phyloP scores from a whole-genome alignment of 192 early-diverging fungal species.

The Gaertneriomyces semiglobifer region DNA sequence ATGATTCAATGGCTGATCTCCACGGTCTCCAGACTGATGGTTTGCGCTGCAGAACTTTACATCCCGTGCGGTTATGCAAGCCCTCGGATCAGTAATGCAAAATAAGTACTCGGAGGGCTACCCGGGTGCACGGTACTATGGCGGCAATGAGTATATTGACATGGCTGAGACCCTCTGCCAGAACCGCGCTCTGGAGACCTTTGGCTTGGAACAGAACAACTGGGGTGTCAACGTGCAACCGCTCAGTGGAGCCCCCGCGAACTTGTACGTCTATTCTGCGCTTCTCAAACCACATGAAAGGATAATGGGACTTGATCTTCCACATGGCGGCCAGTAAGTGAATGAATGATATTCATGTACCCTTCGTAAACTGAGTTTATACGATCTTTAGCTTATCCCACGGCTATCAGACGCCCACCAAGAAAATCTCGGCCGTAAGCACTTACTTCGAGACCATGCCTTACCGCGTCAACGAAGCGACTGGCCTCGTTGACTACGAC shows the following conservation, averaged over 20 bases:
- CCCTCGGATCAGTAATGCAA: slow-evolving; percentile 95
- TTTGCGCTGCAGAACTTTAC: slow-evolving; percentile 82
- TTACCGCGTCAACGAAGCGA: slow-evolving; percentile 85
- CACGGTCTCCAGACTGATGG: neutral
- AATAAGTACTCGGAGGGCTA: slow-evolving; percentile 99
- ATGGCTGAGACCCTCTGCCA: slow-evolving; percentile 90
- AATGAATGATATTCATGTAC: neutral
- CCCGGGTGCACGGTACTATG: slow-evolving; percentile 96
- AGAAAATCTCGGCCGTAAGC: slow-evolving; percentile 94
- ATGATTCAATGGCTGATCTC: neutral
- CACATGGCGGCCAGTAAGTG: slow-evolving; percentile 94
- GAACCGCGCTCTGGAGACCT: slow-evolving; percentile 92
- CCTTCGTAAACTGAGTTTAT: slow-evolving; percentile 5
- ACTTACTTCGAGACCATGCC: slow-evolving; percentile 95
- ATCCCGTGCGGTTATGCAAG: slow-evolving; percentile 90
- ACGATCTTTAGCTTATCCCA: slow-evolving; percentile 74
- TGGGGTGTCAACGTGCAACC: slow-evolving; percentile 99
- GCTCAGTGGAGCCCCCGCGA: slow-evolving; percentile 94
- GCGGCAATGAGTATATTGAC: slow-evolving; percentile 98
- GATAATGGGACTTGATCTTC: slow-evolving; percentile 97
- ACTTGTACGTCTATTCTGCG: slow-evolving; percentile 94
- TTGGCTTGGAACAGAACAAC: slow-evolving; percentile 70
- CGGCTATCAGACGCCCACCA: slow-evolving; percentile 94
- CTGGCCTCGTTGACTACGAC: slow-evolving; percentile 92
- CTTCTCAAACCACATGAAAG: slow-evolving; percentile 94